Base-by-base conservation (phyloP, 352 stramenopile species). In the Phytophthora tentaculata region DNA sequence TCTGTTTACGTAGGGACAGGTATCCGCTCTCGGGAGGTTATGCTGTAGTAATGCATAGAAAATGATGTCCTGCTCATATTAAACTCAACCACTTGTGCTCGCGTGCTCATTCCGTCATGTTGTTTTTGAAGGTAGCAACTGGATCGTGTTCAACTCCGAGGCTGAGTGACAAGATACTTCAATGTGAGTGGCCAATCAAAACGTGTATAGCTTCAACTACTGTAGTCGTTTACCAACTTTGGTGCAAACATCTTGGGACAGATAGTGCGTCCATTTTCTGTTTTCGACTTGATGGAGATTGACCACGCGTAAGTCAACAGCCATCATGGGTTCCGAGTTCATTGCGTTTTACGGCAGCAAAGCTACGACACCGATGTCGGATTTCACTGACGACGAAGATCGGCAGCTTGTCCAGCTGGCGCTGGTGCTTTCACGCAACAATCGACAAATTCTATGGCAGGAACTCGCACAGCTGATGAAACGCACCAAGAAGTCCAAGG, bases 331-430 rank as follows among this genome's bases (percentile, higher is more conserved):
- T 32, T 5, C 9, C 28, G 28, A 9, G n/a, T 53, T 28, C 16
- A 32, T 39, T 28, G 54, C 23, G 9, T 48, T 61, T 56, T 32
- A 29, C 28, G 22, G 51, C 17, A 29, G 35, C 20, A 65, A 53
- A 41, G 35, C 32, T 26, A 56, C 47, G 26, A 56, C 19, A 52
- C 8, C n/a, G 13, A 87, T 87, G 78, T 79, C 80, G 2, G 74
- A 89, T 56, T 89, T 89, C 64, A 83, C 76, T 9, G 78, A 89
- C 39, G 60, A 74, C 23, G 80, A 86, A 59, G 80, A 89, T 60
- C 74, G 74, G n/a, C 76, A 83, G 52, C 69, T 89, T 37, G 78
- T 87, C 35, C 76, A 86, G 57, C 64, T 84, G 41, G 80, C 78
- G 16, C 28, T 48, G 0, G 32, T 37, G 20, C 74, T 71, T 32